Percentiles rank a stretch among this genome's conserved stretches.
phyloP scores from a whole-genome alignment of 371 early-diverging fungal species.

The Rhizomucor miehei region DNA sequence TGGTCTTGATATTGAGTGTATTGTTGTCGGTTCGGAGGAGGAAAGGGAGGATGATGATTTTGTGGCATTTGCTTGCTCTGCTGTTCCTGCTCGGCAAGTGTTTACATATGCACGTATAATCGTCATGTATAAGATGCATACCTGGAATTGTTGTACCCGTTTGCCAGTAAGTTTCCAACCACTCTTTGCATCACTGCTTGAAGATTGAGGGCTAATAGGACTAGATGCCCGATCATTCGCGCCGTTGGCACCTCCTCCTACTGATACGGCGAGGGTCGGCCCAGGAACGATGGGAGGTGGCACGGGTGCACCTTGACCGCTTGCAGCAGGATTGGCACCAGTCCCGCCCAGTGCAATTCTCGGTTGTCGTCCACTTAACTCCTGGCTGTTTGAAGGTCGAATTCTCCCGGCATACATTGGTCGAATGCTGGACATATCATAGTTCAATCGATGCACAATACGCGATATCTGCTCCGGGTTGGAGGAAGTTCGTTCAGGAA shows the following conservation, averaged over 20 bases:
- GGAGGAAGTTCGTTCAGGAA: conserved; percentile 30
- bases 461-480: conserved; percentile 25
- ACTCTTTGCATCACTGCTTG: conserved; percentile 11
- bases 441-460: conserved; percentile 16
- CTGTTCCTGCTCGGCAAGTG: not conserved
- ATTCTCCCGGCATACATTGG: not conserved
- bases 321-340: not conserved
- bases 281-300: no score
- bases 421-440: conserved; percentile 12
- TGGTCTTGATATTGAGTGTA: conserved; percentile 6
- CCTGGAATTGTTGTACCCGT: conserved; percentile 16
- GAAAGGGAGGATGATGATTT: not conserved
- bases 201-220: conserved; percentile 16
- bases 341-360: not conserved
- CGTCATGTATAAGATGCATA: not conserved
- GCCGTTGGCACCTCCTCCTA: no score
- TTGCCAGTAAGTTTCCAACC: conserved; percentile 23
- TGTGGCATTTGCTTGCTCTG: conserved; percentile 5
- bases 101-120: not conserved
- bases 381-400: conserved; percentile 1
- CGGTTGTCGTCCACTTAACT: not conserved
- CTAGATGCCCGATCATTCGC: conserved; percentile 11
- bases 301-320: no score
- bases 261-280: no score
- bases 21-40: not conserved